Base-by-base conservation (phyloP, 2,329 filamentous ascomycete genomes). In the Scytalidium sp. region DNA sequence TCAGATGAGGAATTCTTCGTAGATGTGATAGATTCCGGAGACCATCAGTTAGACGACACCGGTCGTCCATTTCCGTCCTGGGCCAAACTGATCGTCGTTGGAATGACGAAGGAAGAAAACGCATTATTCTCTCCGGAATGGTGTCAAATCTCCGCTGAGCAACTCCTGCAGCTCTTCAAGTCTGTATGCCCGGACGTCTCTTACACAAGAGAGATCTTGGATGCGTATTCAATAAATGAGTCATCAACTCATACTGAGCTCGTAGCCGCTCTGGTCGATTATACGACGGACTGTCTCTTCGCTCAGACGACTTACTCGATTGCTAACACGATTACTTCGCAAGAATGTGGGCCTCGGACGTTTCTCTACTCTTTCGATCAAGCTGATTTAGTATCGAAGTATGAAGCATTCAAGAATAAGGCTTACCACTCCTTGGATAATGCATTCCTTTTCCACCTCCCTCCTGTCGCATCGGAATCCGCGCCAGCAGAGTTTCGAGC, bases 381-480 rank as follows among this genome's bases (percentile, higher is more conserved):
- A 36, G 13, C 17, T 15, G 32, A 36, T n/a, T 4, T 36, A 36
- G 15, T n/a, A 8, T 36, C 32, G 5, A 36, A 6, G 17, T 36
- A 36, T 15, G 15, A n/a, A 10, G 32, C 32, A 4, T 29, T 44
- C 42, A 44, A 44, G 17, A 29, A 29, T 27, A n/a, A 25, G 19
- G 42, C 42, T 21, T 44, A 27, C 21, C 42, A 44, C 19, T 27
- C 42, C n/a, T 29, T 23, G 42, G 42, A 44, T 44, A 44, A 22
- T 21, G 27, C 42, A 27, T 44, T 27, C 20, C 27, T 44, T 17
- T 44, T 25, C 21, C 42, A 29, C 25, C 27, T 27, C 19, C 42
- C 42, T 10, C 13, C 42, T 10, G 42, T 44, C 19, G 42, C 42
- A 15, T 25, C 22, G 13, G 22, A 21, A 27, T 25, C 42, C 22